Base-by-base conservation (phyloP, 2,329 filamentous ascomycete genomes). In the Trichoderma simmonsii region DNA sequence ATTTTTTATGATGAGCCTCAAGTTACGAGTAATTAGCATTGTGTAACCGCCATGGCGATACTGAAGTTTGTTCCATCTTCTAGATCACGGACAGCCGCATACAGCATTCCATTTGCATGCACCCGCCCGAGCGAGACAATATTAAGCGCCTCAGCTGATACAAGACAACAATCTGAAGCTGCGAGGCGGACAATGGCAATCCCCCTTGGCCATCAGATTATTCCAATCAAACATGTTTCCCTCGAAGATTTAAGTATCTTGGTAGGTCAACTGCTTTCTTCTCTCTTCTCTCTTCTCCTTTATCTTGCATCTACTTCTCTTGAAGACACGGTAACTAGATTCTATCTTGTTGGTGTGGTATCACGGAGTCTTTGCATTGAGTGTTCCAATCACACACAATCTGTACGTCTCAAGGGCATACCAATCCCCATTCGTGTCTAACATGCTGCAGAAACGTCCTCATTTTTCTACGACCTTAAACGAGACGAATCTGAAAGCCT, bases 121-220 rank as follows among this genome's bases (percentile, higher is more conserved):
- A 56, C 18, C 68, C 65, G 56, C 26, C 34, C 26, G 54, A 43
- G 26, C 26, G 36, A 43, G 36, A 70, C 66, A 70, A 70, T 70
- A 70, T 12, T 54, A 70, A 70, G 66, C 28, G 57, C 34, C 51
- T 59, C 54, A 24, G 32, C 54, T 48, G 54, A 21, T 34, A n/a
- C 28, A 24, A 34, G 14, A 4, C 26, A 59, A 62, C 57, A 70
- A 70, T 70, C 36, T 14, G 15, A 51, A 14, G 66, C 39, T n/a
- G 9, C 5, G 6, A 36, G 36, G 21, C 12, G 24, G 61, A 70
- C 66, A 70, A 70, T 70, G 48, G 28, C n/a, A 30, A 15, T 7
- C n/a, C 28, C 14, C 9, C 7, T 39, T 11, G n/a, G 9, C 2
- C 6, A 34, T 62, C 4, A 21, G 14, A 32, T 32, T 21, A 9